phyloP scores from a whole-genome alignment of 257 asterid genomes.

The Solanum pinnatisectum region DNA sequence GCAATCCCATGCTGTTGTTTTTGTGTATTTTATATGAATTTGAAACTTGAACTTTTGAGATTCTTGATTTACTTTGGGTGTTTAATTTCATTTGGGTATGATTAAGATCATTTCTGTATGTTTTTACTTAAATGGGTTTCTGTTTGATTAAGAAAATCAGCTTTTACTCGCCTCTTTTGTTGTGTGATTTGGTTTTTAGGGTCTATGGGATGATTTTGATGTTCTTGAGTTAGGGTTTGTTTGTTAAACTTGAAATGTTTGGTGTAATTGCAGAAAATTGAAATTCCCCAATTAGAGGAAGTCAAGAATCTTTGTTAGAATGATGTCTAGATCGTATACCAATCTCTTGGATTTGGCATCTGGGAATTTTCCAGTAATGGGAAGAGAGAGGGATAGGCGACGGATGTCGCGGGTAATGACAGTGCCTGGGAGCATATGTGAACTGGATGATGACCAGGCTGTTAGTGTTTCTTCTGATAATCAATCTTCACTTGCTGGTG shows the following conservation, averaged over 20 bases:
- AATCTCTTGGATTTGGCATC: slow-evolving; percentile 81
- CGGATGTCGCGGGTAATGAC: slow-evolving; percentile 80
- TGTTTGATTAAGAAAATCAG: slow-evolving; percentile 17
- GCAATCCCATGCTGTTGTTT: slow-evolving; percentile 11
- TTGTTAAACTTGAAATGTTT: not conserved
- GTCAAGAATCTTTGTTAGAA: slow-evolving; percentile 26
- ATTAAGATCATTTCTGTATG: slow-evolving; percentile 4
- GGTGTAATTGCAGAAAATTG: slow-evolving; percentile 33
- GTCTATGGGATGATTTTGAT: not conserved
- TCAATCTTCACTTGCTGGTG: slow-evolving; percentile 66
- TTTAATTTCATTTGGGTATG: not conserved
- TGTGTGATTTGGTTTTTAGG: not conserved
- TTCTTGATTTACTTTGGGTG: not conserved
- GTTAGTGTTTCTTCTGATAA: slow-evolving; percentile 68
- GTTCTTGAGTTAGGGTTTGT: not conserved
- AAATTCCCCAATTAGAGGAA: slow-evolving; percentile 6
- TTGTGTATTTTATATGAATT: not conserved
- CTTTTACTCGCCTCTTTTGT: not conserved
- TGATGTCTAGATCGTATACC: slow-evolving; percentile 88
- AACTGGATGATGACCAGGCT: slow-evolving; percentile 72
- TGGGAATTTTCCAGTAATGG: slow-evolving; percentile 69
- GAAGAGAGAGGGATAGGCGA: slow-evolving; percentile 58
- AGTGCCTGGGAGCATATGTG: slow-evolving; percentile 71
- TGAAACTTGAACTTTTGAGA: not conserved
- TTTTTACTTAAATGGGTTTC: slow-evolving; percentile 11